phyloP scores from a whole-genome alignment of 768 basidiomycete genomes.

The Auricularia cornea region DNA sequence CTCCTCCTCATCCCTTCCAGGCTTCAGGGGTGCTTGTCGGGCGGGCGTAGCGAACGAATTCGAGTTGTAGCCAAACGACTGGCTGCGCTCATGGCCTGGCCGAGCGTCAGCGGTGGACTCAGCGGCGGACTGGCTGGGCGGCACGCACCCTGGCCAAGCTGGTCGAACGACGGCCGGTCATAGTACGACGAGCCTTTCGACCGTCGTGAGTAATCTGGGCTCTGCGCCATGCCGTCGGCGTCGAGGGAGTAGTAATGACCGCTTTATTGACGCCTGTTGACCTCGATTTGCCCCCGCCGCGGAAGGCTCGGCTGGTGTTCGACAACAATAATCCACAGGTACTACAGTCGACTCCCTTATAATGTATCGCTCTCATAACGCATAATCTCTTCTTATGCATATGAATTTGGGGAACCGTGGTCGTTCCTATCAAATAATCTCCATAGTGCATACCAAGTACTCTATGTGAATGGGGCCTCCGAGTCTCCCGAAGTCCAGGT shows the following conservation, averaged over 20 bases:
- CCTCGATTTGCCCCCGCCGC: neutral
- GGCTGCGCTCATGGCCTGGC: neutral
- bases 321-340: too few relatives aligned
- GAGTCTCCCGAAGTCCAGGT: too few relatives aligned
- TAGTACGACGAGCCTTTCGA: neutral
- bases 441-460: too few relatives aligned
- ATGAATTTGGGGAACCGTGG: too few relatives aligned
- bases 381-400: too few relatives aligned
- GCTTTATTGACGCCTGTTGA: neutral
- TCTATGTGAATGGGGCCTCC: too few relatives aligned
- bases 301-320: too few relatives aligned
- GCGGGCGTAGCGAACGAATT: constrained; percentile 60
- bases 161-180: neutral
- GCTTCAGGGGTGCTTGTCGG: constrained; percentile 69
- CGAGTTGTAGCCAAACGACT: constrained; percentile 67
- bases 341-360: too few relatives aligned
- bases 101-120: neutral
- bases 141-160: neutral
- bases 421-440: too few relatives aligned
- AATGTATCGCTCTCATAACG: too few relatives aligned
- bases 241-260: neutral
- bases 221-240: neutral
- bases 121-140: neutral
- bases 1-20: constrained; percentile 66
- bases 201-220: neutral